Percentiles rank a stretch among this genome's conserved stretches.
phyloP scores from a whole-genome alignment of 2,329 filamentous ascomycete genomes.

The Teratosphaeria nubilosa region DNA sequence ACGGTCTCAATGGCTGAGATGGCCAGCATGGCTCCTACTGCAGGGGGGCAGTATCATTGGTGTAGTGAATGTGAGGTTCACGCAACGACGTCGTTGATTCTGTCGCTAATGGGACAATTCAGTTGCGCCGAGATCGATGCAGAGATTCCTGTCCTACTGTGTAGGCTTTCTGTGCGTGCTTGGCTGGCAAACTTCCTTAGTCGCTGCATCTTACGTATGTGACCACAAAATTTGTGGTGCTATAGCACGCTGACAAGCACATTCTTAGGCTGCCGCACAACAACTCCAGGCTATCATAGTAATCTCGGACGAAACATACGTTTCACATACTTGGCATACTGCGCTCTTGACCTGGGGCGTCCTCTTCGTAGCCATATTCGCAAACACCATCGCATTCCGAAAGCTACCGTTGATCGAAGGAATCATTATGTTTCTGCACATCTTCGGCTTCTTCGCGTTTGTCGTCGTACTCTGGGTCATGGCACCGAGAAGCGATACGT shows the following conservation, averaged over 20 bases:
- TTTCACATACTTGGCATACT: slow-evolving; percentile 12
- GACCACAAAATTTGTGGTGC: not conserved
- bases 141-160: slow-evolving; percentile 46
- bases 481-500: slow-evolving; percentile 2
- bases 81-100: not conserved
- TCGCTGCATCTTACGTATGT: slow-evolving; percentile 19
- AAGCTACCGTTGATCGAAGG: slow-evolving; percentile 21
- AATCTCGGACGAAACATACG: slow-evolving; percentile 14
- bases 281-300: slow-evolving; percentile 21
- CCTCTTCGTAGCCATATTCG: slow-evolving; percentile 11
- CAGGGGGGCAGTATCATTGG: slow-evolving; percentile 2
- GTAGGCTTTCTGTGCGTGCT: slow-evolving; percentile 30
- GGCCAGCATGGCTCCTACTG: slow-evolving; percentile 1
- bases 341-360: slow-evolving; percentile 5
- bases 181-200: slow-evolving; percentile 26
- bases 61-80: not conserved
- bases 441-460: slow-evolving; percentile 22
- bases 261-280: slow-evolving; percentile 10
- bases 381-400: slow-evolving; percentile 22
- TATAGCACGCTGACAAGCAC: slow-evolving; percentile 8
- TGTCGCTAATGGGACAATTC: not conserved
- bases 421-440: slow-evolving; percentile 18
- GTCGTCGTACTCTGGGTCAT: slow-evolving; percentile 20
- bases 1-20: slow-evolving; percentile 3
- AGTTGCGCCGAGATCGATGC: slow-evolving; percentile 39